Evolutionary conservation across 768 basidiomycete species (phyloP), one percentile per base, ranked within the genome.

Genomic region (Tephrocybe sp.): DNA sequence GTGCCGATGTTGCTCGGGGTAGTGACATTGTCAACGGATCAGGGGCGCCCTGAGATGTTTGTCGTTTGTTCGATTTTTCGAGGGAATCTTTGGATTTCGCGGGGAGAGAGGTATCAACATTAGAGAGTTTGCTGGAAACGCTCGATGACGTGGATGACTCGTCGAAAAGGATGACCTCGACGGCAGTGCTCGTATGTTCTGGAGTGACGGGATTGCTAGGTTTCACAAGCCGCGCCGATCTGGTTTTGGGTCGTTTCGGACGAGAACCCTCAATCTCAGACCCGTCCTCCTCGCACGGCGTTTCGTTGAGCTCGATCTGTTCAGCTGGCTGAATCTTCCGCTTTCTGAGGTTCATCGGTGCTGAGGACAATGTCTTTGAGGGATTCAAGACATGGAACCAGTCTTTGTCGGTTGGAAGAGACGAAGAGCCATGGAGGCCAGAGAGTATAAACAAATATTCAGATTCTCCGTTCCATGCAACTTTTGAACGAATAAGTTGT

Each of bases 391-490:
- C 53, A 7, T 48, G 57, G 47, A 61, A 73, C 71, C 71, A 73
- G 9, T 60, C 53, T 47, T 70, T 53, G 45, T 58, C 69, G 36
- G 64, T 46, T 26, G 61, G 66, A 8, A 64, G 62, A 44, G 65
- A 66, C 9, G 61, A 60, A 32, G 61, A 44, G 12, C 68, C 68
- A 44, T 73, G 71, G 2, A 68, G 66, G 31, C 56, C 64, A 7
- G 64, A 64, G 8, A 73, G 58, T 24, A 71, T 64, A 21, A 63
- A 65, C 26, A 73, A 62, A 49, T 74, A 73, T 55, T 73, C 73
- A 13, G 60, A 59, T 28, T 63, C 65, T 28, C 76, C 76, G 46
- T 70, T 73, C 76, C 76, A 78, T 9, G 69, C 68, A 13, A 76
- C 70, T 8, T 64, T 61, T 4, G 72, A 69, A 19, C 62, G 62